Percentiles rank a stretch among this genome's conserved stretches.
Evolutionary conservation across 208 protist genomes (phyloP).

Genomic region (Sergeia podlipaevii): DNA sequence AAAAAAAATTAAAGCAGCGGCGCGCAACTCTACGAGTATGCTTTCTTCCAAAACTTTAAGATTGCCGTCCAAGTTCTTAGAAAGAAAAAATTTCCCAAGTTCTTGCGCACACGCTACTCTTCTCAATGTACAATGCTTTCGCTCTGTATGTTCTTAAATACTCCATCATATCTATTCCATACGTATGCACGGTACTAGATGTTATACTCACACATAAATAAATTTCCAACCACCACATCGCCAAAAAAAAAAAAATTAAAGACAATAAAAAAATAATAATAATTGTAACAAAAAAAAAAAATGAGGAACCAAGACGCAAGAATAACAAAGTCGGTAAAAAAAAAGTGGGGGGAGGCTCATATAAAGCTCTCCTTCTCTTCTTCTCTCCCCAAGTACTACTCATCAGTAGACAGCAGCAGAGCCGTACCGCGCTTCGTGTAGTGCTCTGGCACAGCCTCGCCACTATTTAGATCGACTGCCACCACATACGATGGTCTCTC

Average conservation of each 20-base stretch:
- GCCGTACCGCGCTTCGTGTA: slow-evolving; percentile 98
- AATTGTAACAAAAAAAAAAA: slow-evolving; percentile 10
- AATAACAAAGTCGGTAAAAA: background rate
- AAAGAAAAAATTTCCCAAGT: background rate
- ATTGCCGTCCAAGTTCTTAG: too few species aligned
- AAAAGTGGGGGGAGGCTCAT: background rate
- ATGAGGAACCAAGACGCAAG: background rate
- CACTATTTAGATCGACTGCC: slow-evolving; percentile 93
- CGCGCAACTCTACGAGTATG: too few species aligned
- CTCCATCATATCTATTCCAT: too few species aligned
- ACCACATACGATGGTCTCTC: slow-evolving; percentile 97
- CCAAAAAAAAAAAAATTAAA: slow-evolving; percentile 24
- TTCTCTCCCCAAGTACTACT: too few species aligned
- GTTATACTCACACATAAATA: too few species aligned
- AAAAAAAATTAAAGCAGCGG: too few species aligned
- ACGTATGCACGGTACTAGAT: too few species aligned
- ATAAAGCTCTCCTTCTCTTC: too few species aligned
- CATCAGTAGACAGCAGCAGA: slow-evolving; percentile 93
- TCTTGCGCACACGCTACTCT: background rate
- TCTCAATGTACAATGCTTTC: background rate
- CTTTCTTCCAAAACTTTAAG: too few species aligned
- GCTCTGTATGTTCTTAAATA: too few species aligned
- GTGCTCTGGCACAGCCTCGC: slow-evolving; percentile 89
- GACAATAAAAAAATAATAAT: background rate
- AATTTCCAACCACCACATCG: background rate